Conservation (phyloP, 2,329 filamentous ascomycete genomes). For the Endoconidiophora laricicola region DNA sequence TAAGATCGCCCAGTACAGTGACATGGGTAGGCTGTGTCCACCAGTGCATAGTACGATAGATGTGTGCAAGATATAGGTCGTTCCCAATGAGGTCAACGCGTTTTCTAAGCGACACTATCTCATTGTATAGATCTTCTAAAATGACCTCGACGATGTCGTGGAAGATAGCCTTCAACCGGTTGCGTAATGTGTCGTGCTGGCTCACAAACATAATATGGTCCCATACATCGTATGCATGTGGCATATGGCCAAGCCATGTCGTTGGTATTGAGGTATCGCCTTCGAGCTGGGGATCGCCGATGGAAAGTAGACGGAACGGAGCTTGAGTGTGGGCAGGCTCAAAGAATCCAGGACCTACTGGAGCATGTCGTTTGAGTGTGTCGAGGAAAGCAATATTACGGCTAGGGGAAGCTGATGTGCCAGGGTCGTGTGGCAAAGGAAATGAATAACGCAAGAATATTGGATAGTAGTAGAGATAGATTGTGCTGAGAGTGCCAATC, state of each 20-base stretch:
- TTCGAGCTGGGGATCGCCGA: conserved; percentile 88
- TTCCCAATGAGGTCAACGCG: conserved; percentile 79
- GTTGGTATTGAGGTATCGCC: conserved; percentile 70
- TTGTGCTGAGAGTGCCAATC: conserved; percentile 49
- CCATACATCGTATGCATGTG: conserved; percentile 32
- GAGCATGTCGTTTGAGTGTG: conserved; percentile 10
- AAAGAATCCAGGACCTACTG: conserved; percentile 2
- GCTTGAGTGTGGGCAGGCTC: conserved; percentile 25
- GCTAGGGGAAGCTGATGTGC: conserved; percentile 9
- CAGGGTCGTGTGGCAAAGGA: conserved; percentile 32
- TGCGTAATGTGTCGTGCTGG: conserved; percentile 29
- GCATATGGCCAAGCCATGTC: conserved; percentile 34
- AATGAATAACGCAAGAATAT: conserved; percentile 67
- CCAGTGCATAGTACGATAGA: conserved; percentile 71
- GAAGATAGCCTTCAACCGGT: conserved; percentile 33
- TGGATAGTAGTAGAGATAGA: conserved; percentile 81
- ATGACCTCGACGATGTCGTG: conserved; percentile 46
- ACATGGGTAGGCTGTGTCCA: conserved; percentile 76
- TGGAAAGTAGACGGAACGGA: conserved; percentile 71
- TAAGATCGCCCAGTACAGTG: conserved; percentile 72
- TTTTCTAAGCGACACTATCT: conserved; percentile 55
- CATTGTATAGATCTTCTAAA: conserved; percentile 50
- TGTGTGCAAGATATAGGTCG: conserved; percentile 85
- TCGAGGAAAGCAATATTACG: conserved; percentile 12
- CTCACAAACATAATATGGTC: conserved; percentile 32